Percentiles rank a stretch among this genome's conserved stretches.
Evolutionary conservation across 2,329 filamentous ascomycete genomes (phyloP).

Genomic region (Emericellopsis atlantica): DNA sequence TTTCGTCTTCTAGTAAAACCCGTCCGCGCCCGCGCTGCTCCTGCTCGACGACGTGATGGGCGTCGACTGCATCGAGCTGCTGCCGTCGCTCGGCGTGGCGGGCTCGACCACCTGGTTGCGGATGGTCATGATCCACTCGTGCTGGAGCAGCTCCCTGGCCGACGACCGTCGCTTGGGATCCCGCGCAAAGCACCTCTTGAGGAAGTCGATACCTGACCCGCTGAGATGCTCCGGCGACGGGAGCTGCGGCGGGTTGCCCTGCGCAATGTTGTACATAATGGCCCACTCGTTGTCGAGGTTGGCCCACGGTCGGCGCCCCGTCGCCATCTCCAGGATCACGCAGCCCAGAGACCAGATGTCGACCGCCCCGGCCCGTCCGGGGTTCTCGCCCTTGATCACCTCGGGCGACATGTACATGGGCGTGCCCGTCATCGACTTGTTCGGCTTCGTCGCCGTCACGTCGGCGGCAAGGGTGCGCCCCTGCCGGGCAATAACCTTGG

Average conservation of each 20-base stretch:
- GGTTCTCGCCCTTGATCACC: slow-evolving; percentile 82
- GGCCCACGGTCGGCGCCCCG: slow-evolving; percentile 86
- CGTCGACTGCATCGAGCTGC: slow-evolving; percentile 25
- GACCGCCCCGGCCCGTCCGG: slow-evolving; percentile 71
- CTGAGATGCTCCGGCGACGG: slow-evolving; percentile 76
- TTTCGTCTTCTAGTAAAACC: slow-evolving; percentile 13
- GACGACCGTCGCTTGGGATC: slow-evolving; percentile 70
- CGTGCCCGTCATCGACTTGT: slow-evolving; percentile 92
- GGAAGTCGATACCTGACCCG: slow-evolving; percentile 72
- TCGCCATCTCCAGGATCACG: slow-evolving; percentile 95
- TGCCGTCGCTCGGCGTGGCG: slow-evolving; percentile 45
- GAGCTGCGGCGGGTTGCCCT: slow-evolving; percentile 83
- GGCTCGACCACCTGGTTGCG: slow-evolving; percentile 53
- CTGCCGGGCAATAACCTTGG: slow-evolving; percentile 90
- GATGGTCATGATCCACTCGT: slow-evolving; percentile 74
- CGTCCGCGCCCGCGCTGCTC: slow-evolving; percentile 14
- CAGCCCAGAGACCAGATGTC: slow-evolving; percentile 96
- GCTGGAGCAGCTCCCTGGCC: slow-evolving; percentile 80
- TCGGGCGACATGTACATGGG: slow-evolving; percentile 99
- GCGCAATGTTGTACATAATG: slow-evolving; percentile 99
- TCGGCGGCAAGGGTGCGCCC: slow-evolving; percentile 67
- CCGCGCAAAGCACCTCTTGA: slow-evolving; percentile 73
- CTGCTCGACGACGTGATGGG: slow-evolving; percentile 17
- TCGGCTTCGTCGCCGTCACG: slow-evolving; percentile 48
- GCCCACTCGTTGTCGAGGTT: slow-evolving; percentile 98